phyloP scores from a whole-genome alignment of 352 stramenopile species.

The Phytophthora tubulina region DNA sequence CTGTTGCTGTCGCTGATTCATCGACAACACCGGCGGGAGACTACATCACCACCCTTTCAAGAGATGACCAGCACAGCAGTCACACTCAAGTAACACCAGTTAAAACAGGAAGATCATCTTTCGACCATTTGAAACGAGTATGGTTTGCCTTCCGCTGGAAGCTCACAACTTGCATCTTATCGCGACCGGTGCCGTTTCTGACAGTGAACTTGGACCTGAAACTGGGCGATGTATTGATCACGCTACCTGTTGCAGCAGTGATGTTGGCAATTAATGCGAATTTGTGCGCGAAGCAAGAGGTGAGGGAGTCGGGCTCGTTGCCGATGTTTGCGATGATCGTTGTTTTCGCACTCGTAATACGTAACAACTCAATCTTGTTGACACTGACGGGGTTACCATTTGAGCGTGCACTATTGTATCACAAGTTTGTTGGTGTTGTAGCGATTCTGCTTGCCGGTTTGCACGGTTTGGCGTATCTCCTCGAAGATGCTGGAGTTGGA shows the following conservation, averaged over 20 bases:
- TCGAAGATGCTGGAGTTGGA: constrained; percentile 18
- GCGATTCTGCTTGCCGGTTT: constrained; percentile 36
- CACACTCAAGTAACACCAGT: background rate
- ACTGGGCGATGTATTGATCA: constrained; percentile 43
- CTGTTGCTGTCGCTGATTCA: background rate
- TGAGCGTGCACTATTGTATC: constrained; percentile 56
- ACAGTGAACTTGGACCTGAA: constrained; percentile 44
- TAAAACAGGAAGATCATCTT: background rate
- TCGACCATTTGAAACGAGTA: constrained; percentile 22
- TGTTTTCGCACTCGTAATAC: constrained; percentile 47
- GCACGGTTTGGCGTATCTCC: constrained; percentile 48
- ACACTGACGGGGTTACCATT: constrained; percentile 47
- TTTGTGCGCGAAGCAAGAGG: constrained; percentile 15
- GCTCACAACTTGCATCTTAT: constrained; percentile 30
- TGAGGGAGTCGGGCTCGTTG: constrained; percentile 23
- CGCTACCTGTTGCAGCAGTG: constrained; percentile 19
- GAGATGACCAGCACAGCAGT: too few species aligned
- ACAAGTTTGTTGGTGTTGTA: constrained; percentile 51
- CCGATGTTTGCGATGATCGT: constrained; percentile 45
- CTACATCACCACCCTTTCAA: too few species aligned
- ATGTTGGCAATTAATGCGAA: constrained; percentile 31
- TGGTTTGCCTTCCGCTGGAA: constrained; percentile 37
- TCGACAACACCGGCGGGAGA: background rate
- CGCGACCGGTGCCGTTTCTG: constrained; percentile 30
- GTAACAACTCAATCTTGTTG: constrained; percentile 61